Percentiles rank a stretch among this genome's conserved stretches.
These are phyloP conservation scores for Paralagenidium karlingii DNA, from an alignment of 352 stramenopile species.

Conservation along the genomic window DNA sequence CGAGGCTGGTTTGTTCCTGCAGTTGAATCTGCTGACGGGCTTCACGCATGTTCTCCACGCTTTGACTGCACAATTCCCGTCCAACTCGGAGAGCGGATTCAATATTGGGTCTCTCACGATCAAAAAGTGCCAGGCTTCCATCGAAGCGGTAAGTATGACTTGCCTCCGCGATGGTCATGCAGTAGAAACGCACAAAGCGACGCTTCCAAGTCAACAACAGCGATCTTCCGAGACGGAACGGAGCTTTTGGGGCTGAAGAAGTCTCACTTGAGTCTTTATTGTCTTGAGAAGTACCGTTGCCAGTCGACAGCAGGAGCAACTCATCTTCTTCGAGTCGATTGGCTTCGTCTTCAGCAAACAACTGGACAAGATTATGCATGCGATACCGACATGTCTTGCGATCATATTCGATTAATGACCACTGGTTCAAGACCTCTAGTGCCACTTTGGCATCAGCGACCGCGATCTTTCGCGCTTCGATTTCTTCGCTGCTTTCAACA, in stretches of 20 bases:
- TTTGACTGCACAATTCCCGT: slow-evolving; percentile 58
- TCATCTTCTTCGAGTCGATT: slow-evolving; percentile 34
- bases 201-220: slow-evolving; percentile 65
- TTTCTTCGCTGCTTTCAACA: slow-evolving; percentile 53
- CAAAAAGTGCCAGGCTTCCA: slow-evolving; percentile 50
- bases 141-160: slow-evolving; percentile 69
- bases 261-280: too few species aligned
- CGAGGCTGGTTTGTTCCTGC: too few species aligned
- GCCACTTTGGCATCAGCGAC: slow-evolving; percentile 35
- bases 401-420: slow-evolving; percentile 73
- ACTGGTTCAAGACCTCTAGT: slow-evolving; percentile 54
- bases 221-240: slow-evolving; percentile 33
- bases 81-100: slow-evolving; percentile 67
- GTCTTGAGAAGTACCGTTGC: too few species aligned
- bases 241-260: too few species aligned
- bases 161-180: slow-evolving; percentile 58
- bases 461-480: slow-evolving; percentile 27
- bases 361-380: slow-evolving; percentile 74
- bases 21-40: slow-evolving; percentile 17
- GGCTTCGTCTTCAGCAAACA: slow-evolving; percentile 75
- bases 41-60: slow-evolving; percentile 57
- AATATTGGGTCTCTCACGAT: slow-evolving; percentile 73
- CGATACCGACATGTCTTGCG: slow-evolving; percentile 53
- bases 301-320: too few species aligned
- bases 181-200: slow-evolving; percentile 81